Conservation (phyloP, 2,329 filamentous ascomycete genomes). For the Pseudodiploospora longispora region DNA sequence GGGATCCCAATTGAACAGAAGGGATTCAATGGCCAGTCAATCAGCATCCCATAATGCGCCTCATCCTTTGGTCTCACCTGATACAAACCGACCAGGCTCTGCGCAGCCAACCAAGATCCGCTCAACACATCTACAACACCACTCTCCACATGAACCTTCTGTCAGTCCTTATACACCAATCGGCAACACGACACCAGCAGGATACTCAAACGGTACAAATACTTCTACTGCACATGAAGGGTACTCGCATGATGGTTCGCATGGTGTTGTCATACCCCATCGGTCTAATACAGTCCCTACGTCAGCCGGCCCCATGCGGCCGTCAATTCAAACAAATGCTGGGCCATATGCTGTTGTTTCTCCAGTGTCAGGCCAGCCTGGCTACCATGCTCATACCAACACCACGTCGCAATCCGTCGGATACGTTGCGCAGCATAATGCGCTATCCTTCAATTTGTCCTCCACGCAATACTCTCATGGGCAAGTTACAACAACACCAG, state of each 20-base stretch:
- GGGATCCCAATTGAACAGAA: constrained; percentile 67
- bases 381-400: constrained; percentile 38
- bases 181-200: constrained; percentile 32
- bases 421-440: constrained; percentile 54
- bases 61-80: constrained; percentile 35
- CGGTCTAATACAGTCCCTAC: constrained; percentile 17
- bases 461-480: constrained; percentile 45
- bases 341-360: constrained; percentile 45
- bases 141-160: constrained; percentile 36
- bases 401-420: constrained; percentile 36
- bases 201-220: constrained; percentile 15
- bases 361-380: constrained; percentile 41
- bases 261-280: constrained; percentile 14
- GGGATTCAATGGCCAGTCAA: constrained; percentile 44
- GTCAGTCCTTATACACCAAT: constrained; percentile 41
- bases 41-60: constrained; percentile 21
- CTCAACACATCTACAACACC: constrained; percentile 35
- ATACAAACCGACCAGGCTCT: constrained; percentile 24
- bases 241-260: constrained; percentile 3
- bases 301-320: constrained; percentile 31
- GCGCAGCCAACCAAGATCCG: constrained; percentile 21
- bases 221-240: constrained; percentile 3
- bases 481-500: constrained; percentile 17
- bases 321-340: constrained; percentile 38
- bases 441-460: constrained; percentile 54